These are phyloP conservation scores for Mucor mucedo DNA, from an alignment of 371 early-diverging fungal genomes.

Conservation along the genomic window DNA sequence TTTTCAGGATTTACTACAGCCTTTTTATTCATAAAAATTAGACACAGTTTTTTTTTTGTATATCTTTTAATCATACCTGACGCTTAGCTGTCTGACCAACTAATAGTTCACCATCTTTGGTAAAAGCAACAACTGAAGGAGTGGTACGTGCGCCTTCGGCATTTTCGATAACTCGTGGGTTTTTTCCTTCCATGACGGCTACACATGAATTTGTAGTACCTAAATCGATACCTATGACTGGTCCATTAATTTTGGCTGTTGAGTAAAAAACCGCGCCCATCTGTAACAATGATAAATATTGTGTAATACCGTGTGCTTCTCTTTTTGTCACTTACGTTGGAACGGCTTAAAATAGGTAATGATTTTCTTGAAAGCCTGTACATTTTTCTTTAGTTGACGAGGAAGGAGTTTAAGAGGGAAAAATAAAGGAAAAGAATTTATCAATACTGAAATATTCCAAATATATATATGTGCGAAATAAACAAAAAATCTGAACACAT, in stretches of 20 bases:
- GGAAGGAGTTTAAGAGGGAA: not conserved
- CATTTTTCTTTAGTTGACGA: not conserved
- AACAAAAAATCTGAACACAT: not conserved
- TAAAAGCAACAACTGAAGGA: slow-evolving; percentile 96
- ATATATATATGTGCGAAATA: not conserved
- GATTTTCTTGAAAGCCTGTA: not conserved
- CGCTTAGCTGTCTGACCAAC: slow-evolving; percentile 98
- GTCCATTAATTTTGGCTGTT: slow-evolving; percentile 53
- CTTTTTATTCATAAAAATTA: slow-evolving; percentile 28
- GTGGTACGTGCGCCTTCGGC: slow-evolving; percentile 96
- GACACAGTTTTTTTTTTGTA: not conserved
- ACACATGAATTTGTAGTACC: slow-evolving; percentile 99
- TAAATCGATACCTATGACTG: slow-evolving; percentile 98
- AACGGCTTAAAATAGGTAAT: not conserved
- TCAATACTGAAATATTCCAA: not conserved
- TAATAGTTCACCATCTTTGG: slow-evolving; percentile 90
- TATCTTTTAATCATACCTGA: slow-evolving; percentile 58
- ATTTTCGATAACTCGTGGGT: slow-evolving; percentile 97
- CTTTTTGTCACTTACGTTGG: not conserved
- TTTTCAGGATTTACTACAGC: slow-evolving; percentile 94
- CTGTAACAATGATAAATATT: not conserved
- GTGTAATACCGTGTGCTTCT: not conserved
- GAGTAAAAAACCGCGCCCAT: not conserved
- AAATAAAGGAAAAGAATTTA: not conserved
- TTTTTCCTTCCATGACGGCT: slow-evolving; percentile 96